Evolutionary conservation across 2,329 filamentous ascomycete genomes (phyloP).

Genomic region (Leptographium procerum): DNA sequence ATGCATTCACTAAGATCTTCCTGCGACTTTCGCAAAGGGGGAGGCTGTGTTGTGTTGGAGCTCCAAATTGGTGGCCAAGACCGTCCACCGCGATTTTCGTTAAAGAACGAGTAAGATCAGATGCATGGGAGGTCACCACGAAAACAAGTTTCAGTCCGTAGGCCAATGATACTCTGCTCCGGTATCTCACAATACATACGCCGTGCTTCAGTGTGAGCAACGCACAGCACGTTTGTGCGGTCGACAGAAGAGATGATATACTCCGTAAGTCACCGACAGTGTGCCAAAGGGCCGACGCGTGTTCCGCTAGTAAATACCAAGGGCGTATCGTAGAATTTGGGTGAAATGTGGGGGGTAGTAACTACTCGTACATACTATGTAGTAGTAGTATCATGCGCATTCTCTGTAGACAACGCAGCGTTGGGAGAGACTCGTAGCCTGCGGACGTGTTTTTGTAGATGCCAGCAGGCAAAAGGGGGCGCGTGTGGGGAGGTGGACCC

Average conservation of each 20-base stretch:
- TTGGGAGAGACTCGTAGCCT: neutral
- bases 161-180: neutral
- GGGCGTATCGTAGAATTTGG: neutral
- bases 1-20: too few relatives aligned
- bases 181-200: neutral
- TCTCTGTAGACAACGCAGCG: neutral
- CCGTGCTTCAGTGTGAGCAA: neutral
- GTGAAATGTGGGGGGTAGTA: neutral
- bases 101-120: neutral
- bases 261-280: too few relatives aligned
- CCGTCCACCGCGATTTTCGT: neutral
- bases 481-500: neutral
- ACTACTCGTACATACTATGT: neutral
- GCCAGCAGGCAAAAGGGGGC: neutral
- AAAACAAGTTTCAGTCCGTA: neutral
- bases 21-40: too few relatives aligned
- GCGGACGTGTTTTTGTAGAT: neutral
- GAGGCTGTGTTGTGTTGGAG: too few relatives aligned
- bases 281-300: neutral
- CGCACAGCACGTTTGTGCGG: neutral
- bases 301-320: neutral
- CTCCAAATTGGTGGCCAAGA: neutral
- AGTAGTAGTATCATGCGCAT: too few relatives aligned
- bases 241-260: too few relatives aligned
- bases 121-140: neutral